Base-by-base conservation (phyloP, 192 early-diverging fungal species). In the Coemansia sp. region DNA sequence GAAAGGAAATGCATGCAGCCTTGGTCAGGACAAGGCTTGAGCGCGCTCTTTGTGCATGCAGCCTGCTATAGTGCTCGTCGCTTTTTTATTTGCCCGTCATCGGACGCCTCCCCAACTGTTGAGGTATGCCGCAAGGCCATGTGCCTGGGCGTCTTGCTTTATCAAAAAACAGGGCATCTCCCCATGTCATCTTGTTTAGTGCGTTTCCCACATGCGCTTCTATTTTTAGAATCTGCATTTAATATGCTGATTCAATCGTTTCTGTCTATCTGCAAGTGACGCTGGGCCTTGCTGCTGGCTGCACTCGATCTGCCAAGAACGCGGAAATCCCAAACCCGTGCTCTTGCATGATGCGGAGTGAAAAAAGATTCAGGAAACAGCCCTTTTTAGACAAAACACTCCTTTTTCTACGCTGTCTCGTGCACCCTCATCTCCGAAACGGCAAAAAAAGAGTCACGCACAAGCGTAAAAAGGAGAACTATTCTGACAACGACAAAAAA, bases 101-200 rank as follows among this genome's bases (percentile, higher is more conserved):
- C n/a, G 17, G 10, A 36, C 45, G 60, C 30, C 14, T 48, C 60
- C 60, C 60, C 60, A 61, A 61, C 42, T 49, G 42, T 61, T 61
- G 60, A 48, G 60, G 10, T 48, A 49, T 45, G 60, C 42, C 30
- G 55, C 31, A 32, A n/a, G 55, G 55, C 12, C 55, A 56, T 56
- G 55, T 56, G 55, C 12, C 55, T 32, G 42, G 14, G 42, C 14
- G 18, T 31, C 55, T 7, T 32, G 55, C 18, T n/a, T 17, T 12
- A 0, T 8, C 2, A 12, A 56, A 16, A 29, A 52, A 14, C 30
- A 33, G 29, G 55, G 5, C 30, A 22, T 56, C 55, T 56, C 14
- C 42, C 42, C 42, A 38, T 45, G 55, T 56, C 16, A 29, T 32
- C 55, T 11, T 16, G 55, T 56, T 30, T n/a, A 32, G 32, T 20